A percentile compares a stretch with the other conserved stretches of the same genome.
These are phyloP conservation scores for Adansonia grandidieri DNA, from an alignment of 441 rosid genomes.

Conservation along the genomic window DNA sequence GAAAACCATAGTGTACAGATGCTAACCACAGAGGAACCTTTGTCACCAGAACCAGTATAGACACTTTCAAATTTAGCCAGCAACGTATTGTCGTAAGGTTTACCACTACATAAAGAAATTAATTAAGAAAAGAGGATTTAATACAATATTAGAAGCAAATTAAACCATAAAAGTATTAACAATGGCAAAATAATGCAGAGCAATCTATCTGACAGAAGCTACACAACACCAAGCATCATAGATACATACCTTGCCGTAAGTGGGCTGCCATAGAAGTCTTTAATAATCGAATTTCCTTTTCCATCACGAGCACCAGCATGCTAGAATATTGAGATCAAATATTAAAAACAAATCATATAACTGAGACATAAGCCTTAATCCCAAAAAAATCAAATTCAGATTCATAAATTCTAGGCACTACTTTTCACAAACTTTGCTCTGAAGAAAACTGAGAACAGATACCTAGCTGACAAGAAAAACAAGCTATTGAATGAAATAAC, in stretches of 20 bases:
- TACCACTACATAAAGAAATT: conserved; percentile 64
- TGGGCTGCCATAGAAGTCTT: conserved; percentile 83
- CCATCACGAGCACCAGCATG: conserved; percentile 90
- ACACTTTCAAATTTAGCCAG: conserved; percentile 86
- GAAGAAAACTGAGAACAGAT: conserved; percentile 16
- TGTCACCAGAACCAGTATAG: conserved; percentile 90
- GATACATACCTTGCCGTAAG: conserved; percentile 84
- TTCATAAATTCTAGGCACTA: neutral
- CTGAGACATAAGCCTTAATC: neutral
- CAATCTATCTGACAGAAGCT: neutral
- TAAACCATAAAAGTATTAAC: neutral
- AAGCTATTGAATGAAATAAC: conserved; percentile 12
- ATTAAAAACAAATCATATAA: conserved; percentile 1
- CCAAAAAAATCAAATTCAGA: neutral
- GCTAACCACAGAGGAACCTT: conserved; percentile 89
- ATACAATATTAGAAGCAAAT: conserved; percentile 23
- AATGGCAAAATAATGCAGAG: conserved; percentile 17
- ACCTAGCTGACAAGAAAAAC: neutral
- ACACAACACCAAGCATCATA: conserved; percentile 2
- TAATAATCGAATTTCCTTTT: conserved; percentile 77
- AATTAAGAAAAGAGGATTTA: neutral
- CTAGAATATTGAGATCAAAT: conserved; percentile 46
- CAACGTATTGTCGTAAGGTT: conserved; percentile 69
- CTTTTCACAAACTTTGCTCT: neutral
- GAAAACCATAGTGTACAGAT: conserved; percentile 25